Conservation (phyloP, 192 early-diverging fungal genomes). For the Rhizophagus sp. region DNA sequence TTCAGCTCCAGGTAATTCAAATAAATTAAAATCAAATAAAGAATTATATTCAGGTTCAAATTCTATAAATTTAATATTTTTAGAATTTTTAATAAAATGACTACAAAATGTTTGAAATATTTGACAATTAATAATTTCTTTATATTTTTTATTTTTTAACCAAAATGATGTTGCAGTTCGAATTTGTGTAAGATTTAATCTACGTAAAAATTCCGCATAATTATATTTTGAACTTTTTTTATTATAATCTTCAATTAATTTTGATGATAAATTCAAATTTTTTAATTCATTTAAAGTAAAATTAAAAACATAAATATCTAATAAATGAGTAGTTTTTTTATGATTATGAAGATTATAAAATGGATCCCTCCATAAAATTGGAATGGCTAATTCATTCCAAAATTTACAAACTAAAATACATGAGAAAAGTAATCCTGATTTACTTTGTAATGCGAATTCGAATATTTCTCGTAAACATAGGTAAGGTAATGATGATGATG, state of each 20-base stretch:
- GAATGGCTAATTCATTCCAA: background rate
- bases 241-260: background rate
- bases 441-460: background rate
- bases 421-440: background rate
- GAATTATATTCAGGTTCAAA: background rate
- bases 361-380: conserved; percentile 11
- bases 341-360: background rate
- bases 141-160: background rate
- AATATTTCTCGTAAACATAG: background rate
- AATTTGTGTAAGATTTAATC: background rate
- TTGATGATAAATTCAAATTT: background rate
- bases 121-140: background rate
- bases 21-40: background rate
- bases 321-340: background rate
- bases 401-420: background rate
- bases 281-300: background rate
- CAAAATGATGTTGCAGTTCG: background rate
- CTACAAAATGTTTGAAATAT: background rate
- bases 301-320: background rate
- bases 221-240: background rate
- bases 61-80: background rate
- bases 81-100: background rate
- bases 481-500: background rate
- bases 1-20: background rate
- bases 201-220: background rate